Evolutionary conservation across 306 rosid genomes (phyloP), one percentile per base, ranked within the genome.

Genomic region (Lagenaria siceraria): DNA sequence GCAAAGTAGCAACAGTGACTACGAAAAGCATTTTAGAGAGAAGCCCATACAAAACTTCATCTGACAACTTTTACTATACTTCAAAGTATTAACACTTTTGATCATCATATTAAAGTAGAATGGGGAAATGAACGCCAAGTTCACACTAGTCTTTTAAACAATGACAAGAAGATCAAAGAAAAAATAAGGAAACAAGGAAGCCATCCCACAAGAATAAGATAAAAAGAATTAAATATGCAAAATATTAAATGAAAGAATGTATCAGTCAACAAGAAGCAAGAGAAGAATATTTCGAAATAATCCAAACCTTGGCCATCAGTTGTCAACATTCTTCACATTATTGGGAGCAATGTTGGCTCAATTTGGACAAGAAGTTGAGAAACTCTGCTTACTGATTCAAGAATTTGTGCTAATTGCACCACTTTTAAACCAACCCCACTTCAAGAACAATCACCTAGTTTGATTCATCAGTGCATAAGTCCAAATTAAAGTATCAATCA

Each of bases 321-420:
- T 31, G 98, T 88, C 88, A 94, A 85, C 98, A 91, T 94, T 80
- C 84, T 89, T 29, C 77, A 88, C 98, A 94, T 88, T 82, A 94
- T 91, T 56, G 97, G 97, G 82, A 94, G 96, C 85, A 94, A 74
- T 22, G 92, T 90, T 74, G 97, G 95, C 87, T 94, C 98, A 38
- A 94, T 83, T 86, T 90, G 85, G 78, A 85, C 85, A 84, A 91
- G 91, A 38, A 91, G 91, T 68, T 88, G 90, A 77, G 94, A 94
- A 82, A 94, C 93, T 87, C 96, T 87, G 94, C 96, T 94, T 86
- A 94, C 97, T 76, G 98, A 91, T 85, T 94, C 97, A 72, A 94
- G 94, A 85, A 94, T 91, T n/a, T 46, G 98, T 90, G 87, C 97
- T 91, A 65, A 94, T 94, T 64, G 97, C 98, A 78, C 91, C n/a